Base-by-base conservation (phyloP, 164 flowering plant species). In the Vitis cinerea region DNA sequence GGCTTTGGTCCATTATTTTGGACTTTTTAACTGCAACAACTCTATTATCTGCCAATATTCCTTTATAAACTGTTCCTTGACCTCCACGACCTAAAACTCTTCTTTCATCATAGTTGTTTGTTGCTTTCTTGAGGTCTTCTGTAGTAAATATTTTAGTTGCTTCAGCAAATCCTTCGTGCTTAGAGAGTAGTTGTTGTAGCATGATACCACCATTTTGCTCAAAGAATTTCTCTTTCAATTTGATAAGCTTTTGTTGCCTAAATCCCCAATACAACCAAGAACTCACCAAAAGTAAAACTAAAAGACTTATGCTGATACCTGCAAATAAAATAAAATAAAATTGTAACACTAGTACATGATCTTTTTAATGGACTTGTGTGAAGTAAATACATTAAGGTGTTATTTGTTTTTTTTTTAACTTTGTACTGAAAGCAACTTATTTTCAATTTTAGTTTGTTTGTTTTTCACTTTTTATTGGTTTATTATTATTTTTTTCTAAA, bases 11-110 rank as follows among this genome's bases (percentile, higher is more conserved):
- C 11, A 79, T 72, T 13, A 75, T 55, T 61, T 77, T 85, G 23
- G 88, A 82, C 68, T 76, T 85, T 74, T 85, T 85, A 4, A 87
- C 79, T 15, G 88, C 88, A 7, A 82, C 83, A 2, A 59, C 14
- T 3, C 59, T 77, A 0, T 80, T 74, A 68, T 83, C 81, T 2
- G 74, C 54, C 4, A 83, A 72, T 17, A 64, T 59, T 66, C 83
- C 85, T 73, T 70, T 83, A 57, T 80, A 82, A 10, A 83, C 86
- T 0, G 78, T 83, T 2, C 86, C 88, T 19, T 66, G 74, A 3
- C 87, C 86, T 67, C 87, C 89, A 51, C 27, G 50, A 11, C 87
- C 88, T 8, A 87, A 49, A 12, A 87, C 73, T 59, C 80, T 62
- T 16, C 61, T 70, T 4, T 79, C 73, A 6, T 69, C 63, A 37